phyloP scores from a whole-genome alignment of 2,329 filamentous ascomycete genomes.

The Colletotrichum tabaci region DNA sequence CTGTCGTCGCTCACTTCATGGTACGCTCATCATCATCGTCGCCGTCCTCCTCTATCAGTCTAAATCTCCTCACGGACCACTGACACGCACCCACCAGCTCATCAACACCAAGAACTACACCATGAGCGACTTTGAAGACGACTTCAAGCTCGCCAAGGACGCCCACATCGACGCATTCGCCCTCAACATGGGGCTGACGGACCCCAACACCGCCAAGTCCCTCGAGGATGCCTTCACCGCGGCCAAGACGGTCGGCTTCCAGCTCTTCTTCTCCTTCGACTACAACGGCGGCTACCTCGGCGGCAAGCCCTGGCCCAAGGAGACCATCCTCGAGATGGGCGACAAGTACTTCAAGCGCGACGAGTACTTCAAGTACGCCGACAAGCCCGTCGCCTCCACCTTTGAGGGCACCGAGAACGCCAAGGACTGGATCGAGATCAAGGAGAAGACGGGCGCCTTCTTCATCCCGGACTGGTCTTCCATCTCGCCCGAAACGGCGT shows the following conservation, averaged over 20 bases:
- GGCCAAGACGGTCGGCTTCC: constrained; percentile 44
- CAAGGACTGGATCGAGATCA: constrained; percentile 61
- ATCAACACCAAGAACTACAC: constrained; percentile 45
- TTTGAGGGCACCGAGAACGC: constrained; percentile 60
- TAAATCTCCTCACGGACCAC: background rate
- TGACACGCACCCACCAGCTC: constrained; percentile 23
- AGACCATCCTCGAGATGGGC: constrained; percentile 33
- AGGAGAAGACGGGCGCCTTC: constrained; percentile 54
- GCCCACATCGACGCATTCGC: constrained; percentile 53
- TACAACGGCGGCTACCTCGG: constrained; percentile 48
- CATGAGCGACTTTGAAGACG: constrained; percentile 61
- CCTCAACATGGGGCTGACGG: constrained; percentile 39
- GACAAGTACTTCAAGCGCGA: constrained; percentile 27
- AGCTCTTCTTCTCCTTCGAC: constrained; percentile 52
- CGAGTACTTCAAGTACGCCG: constrained; percentile 46
- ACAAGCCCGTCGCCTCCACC: constrained; percentile 56
- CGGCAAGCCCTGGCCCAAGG: constrained; percentile 42
- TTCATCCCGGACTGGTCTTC: constrained; percentile 63
- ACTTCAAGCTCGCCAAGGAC: constrained; percentile 61
- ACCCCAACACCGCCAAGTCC: constrained; percentile 23
- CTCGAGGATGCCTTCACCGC: constrained; percentile 38
- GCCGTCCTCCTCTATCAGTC: background rate
- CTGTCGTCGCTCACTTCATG: constrained; percentile 43
- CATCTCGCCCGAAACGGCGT: constrained; percentile 49
- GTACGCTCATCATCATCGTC: background rate